Conservation (phyloP, 2,329 filamentous ascomycete species). For the Rhexocercosporidium sp. region DNA sequence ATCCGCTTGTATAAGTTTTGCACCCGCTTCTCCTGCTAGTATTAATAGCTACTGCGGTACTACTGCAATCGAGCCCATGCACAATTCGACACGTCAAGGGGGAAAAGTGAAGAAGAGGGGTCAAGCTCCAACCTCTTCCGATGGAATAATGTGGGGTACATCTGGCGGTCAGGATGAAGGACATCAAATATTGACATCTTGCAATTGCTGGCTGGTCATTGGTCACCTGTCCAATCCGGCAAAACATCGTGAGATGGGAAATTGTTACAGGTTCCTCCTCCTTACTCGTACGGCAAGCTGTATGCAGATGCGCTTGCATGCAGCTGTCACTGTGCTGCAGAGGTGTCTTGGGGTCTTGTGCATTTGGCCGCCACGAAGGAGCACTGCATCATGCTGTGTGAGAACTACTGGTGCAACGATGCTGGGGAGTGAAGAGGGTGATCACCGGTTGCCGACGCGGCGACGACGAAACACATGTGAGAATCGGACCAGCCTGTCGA, state of each 20-base stretch:
- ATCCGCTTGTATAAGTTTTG: slow-evolving; percentile 2
- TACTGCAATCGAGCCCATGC: slow-evolving; percentile 20
- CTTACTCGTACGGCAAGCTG: slow-evolving; percentile 3
- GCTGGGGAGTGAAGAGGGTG: neutral
- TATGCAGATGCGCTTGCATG: slow-evolving; percentile 7
- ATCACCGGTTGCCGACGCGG: neutral
- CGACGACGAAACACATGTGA: neutral
- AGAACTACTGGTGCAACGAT: slow-evolving; percentile 4
- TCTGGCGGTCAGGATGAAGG: slow-evolving; percentile 35
- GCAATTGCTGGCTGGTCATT: slow-evolving; percentile 21
- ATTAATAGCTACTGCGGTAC: slow-evolving; percentile 7
- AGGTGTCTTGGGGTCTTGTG: neutral
- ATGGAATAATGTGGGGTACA: slow-evolving; percentile 36
- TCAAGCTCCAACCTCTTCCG: slow-evolving; percentile 1
- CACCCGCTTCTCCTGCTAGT: neutral
- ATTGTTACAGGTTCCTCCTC: no score
- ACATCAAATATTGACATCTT: slow-evolving; percentile 18
- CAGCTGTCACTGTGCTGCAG: slow-evolving; percentile 6
- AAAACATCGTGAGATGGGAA: slow-evolving; percentile 14
- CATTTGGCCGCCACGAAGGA: slow-evolving; percentile 12
- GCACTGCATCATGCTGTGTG: slow-evolving; percentile 11
- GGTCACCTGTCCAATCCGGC: slow-evolving; percentile 22
- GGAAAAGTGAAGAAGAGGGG: slow-evolving; percentile 24
- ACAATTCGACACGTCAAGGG: slow-evolving; percentile 28
- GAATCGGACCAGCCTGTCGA: neutral